Percentiles rank a stretch among this genome's conserved stretches.
These are phyloP conservation scores for Thermomyces lanuginosus DNA, from an alignment of 2,329 filamentous ascomycete genomes.

Conservation along the genomic window DNA sequence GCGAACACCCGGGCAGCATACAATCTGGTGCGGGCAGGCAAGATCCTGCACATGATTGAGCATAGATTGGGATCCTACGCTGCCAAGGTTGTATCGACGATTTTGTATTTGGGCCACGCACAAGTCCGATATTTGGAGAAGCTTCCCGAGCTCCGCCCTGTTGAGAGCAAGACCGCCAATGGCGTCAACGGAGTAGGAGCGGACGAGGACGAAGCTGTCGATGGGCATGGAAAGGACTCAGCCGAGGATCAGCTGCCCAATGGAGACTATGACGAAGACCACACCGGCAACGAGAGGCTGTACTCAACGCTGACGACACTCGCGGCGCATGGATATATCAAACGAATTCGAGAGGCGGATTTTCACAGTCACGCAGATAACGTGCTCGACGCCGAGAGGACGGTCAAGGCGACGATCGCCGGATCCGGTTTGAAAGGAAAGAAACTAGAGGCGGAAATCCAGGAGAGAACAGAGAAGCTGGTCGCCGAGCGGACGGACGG, in stretches of 20 bases:
- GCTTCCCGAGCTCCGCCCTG: constrained; percentile 19
- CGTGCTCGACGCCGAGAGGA: constrained; percentile 21
- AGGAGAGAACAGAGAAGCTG: constrained; percentile 14
- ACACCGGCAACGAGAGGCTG: constrained; percentile 12
- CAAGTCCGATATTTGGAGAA: constrained; percentile 33
- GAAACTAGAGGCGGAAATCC: constrained; percentile 19
- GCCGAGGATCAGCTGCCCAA: constrained; percentile 13
- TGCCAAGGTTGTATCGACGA: constrained; percentile 54
- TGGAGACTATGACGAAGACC: constrained; percentile 10
- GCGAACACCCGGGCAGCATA: constrained; percentile 69
- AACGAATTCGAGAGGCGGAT: constrained; percentile 23
- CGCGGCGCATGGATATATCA: constrained; percentile 26
- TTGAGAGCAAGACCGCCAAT: constrained; percentile 10
- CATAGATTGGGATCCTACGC: constrained; percentile 59
- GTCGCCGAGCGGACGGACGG: constrained; percentile 20
- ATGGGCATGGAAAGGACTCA: not conserved
- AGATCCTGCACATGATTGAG: constrained; percentile 61
- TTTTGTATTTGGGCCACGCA: constrained; percentile 64
- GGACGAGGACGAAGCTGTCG: constrained; percentile 10
- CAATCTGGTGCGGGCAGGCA: constrained; percentile 62
- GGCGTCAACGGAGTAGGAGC: constrained; percentile 9
- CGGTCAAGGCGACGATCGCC: constrained; percentile 15
- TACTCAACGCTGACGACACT: constrained; percentile 24
- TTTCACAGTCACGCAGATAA: constrained; percentile 27
- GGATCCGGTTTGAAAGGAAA: constrained; percentile 23